Base-by-base conservation (phyloP, 2,329 filamentous ascomycete species). In the Dothiorella sarmentorum region DNA sequence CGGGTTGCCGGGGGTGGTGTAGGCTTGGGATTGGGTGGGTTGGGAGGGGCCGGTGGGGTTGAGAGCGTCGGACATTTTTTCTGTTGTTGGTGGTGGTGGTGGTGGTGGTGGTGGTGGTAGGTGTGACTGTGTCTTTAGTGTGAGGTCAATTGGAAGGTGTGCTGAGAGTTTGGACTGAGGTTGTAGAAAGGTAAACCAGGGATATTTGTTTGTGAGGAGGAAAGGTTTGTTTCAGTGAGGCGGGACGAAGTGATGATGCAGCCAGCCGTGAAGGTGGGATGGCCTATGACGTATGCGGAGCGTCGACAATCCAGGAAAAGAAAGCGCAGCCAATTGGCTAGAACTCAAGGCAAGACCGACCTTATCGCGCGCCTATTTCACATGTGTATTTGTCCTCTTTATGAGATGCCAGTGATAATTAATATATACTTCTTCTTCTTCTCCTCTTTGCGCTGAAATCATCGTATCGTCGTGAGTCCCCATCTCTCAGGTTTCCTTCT, bases 1-100 rank as follows among this genome's bases (percentile, higher is more conserved):
- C 31, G 77, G 72, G 65, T 81, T 81, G 62, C 74, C 75, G 2
- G 73, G 67, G 2, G 76, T 77, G 11, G 72, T 72, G 73, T 80
- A 80, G 56, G 74, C 77, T 64, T 77, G 69, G 61, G 72, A 56
- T 27, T 70, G 68, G 47, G 71, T 69, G 17, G 78, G 78, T 64
- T 81, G 78, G 26, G 76, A 73, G 26, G 73, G 71, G 33, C 71
- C 75, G 5, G 45, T 49, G 45, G 45, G 45, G 45, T 49, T 49
- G 47, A 37, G 47, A 35, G 65, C 67, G 51, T 75, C 75, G 60
- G 74, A 67, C 62, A 76, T 70, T 56, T 75, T 77, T 56, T 52
- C 65, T n/a, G 26, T 20, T 45, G n/a, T 29, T 29, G 29, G 26
- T 7, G 18, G 2, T n/a, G 27, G 15, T 10, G 40, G 27, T n/a